Conservation (phyloP, 768 basidiomycete species). For the Suillus fuscotomentosus region DNA sequence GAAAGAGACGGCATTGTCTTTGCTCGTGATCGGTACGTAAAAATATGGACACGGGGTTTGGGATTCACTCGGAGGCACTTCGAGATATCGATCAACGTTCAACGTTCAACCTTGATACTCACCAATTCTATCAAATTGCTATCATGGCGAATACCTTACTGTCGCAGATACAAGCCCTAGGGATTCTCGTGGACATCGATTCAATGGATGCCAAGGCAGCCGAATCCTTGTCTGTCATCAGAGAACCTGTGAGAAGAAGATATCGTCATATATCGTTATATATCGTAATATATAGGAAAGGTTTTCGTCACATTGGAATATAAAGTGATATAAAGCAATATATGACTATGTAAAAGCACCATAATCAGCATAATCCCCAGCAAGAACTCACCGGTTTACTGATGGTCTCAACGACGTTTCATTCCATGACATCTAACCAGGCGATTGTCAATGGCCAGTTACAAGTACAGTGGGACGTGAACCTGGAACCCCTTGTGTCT, state of each 20-base stretch:
- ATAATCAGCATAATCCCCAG: no score
- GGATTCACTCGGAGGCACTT: not conserved
- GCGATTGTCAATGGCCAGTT: conserved; percentile 40
- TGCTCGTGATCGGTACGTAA: not conserved
- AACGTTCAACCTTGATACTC: not conserved
- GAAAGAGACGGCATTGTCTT: not conserved
- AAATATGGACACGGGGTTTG: not conserved
- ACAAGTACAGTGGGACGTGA: conserved; percentile 28
- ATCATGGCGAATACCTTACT: conserved; percentile 33
- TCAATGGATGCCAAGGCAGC: conserved; percentile 47
- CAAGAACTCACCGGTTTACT: no score
- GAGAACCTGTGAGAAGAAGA: no score
- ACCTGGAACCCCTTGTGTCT: conserved; percentile 34
- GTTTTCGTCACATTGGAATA: no score
- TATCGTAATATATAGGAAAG: no score
- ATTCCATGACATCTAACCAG: conserved; percentile 52
- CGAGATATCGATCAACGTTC: not conserved
- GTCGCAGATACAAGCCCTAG: conserved; percentile 31
- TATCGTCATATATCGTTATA: no score
- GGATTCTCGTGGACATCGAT: conserved; percentile 43
- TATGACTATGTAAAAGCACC: no score
- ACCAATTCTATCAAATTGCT: not conserved
- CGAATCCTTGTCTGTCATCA: conserved; percentile 30
- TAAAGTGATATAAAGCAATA: no score
- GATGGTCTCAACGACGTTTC: conserved; percentile 31